Base-by-base conservation (phyloP, 495 filamentous ascomycete species). In the Tuber brumale region DNA sequence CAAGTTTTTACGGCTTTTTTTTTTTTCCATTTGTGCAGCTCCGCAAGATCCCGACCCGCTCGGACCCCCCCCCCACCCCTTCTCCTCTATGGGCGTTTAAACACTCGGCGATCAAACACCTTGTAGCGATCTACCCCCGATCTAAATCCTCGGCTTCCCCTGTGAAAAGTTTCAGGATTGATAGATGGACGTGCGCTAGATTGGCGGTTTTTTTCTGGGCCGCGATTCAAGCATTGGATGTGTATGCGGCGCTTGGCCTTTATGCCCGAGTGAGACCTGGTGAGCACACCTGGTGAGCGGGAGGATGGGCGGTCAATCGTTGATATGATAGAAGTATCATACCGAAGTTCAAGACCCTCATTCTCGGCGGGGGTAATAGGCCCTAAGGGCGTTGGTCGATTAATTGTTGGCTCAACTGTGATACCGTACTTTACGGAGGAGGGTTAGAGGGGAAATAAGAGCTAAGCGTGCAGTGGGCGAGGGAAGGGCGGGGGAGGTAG, bases 211-310 rank as follows among this genome's bases (percentile, higher is more conserved):
- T 66, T 66, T 66, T 66, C 57, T 66, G 27, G 5, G 27, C 14
- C 9, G 27, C 27, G 27, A 19, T 19, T 18, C 12, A 31, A 16
- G 27, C n/a, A 61, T 61, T 31, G n/a, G n/a, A n/a, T 35, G 7
- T 35, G 12, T 4, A 35, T 35, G 27, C 27, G 35, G 57, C 27
- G 18, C 5, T 66, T 12, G 14, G 57, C 12, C 1, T 66, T 66
- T 66, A 66, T 66, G 27, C 14, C 27, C 57, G 57, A 66, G 57
- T 66, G 57, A 66, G 57, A 66, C n/a, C n/a, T 31, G n/a, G 51
- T 61, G 51, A 31, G 10, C n/a, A 61, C 9, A 16, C 27, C 18
- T 18, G 9, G 57, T 66, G 57, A 66, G 4, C 10, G 12, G 27
- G 27, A 6, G 57, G 57, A 35, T 66, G 16, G 57, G 27, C 12